phyloP scores from a whole-genome alignment of 306 rosid genomes.

The Gastrolobium bilobum region DNA sequence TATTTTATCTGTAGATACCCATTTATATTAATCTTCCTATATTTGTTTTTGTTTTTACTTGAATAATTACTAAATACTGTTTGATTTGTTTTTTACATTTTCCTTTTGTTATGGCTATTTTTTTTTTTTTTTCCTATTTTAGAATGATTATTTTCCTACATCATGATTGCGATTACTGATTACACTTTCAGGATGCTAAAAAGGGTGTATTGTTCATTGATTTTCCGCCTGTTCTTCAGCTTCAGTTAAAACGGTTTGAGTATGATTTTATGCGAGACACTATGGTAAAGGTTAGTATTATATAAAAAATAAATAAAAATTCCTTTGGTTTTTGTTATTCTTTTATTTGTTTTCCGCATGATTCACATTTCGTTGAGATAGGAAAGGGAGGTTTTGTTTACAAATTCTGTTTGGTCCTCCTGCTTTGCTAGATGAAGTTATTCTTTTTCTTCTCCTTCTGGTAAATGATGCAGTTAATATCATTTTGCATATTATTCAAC shows the following conservation, averaged over 20 bases:
- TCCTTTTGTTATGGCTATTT: neutral
- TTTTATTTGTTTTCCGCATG: slow-evolving; percentile 33
- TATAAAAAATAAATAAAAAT: slow-evolving; percentile 30
- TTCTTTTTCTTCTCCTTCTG: neutral
- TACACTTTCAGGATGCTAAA: slow-evolving; percentile 82
- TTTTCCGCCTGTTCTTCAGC: slow-evolving; percentile 98
- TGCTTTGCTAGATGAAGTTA: slow-evolving; percentile 8
- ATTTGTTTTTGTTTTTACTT: neutral
- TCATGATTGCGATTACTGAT: slow-evolving; percentile 28
- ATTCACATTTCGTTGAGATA: neutral
- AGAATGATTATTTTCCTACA: neutral
- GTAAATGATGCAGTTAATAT: neutral
- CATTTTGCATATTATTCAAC: neutral
- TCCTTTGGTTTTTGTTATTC: slow-evolving; percentile 11
- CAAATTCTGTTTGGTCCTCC: slow-evolving; percentile 15
- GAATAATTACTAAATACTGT: neutral
- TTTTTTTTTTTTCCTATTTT: neutral
- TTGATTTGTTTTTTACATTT: neutral
- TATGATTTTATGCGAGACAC: slow-evolving; percentile 89
- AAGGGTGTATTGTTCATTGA: slow-evolving; percentile 93
- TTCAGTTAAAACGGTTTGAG: slow-evolving; percentile 93
- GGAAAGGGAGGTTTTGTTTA: neutral
- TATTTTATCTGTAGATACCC: neutral
- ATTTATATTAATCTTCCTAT: neutral
- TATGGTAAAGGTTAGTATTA: slow-evolving; percentile 88